These are phyloP conservation scores for Phytophthora tentaculata DNA, from an alignment of 352 stramenopile genomes.

Conservation along the genomic window DNA sequence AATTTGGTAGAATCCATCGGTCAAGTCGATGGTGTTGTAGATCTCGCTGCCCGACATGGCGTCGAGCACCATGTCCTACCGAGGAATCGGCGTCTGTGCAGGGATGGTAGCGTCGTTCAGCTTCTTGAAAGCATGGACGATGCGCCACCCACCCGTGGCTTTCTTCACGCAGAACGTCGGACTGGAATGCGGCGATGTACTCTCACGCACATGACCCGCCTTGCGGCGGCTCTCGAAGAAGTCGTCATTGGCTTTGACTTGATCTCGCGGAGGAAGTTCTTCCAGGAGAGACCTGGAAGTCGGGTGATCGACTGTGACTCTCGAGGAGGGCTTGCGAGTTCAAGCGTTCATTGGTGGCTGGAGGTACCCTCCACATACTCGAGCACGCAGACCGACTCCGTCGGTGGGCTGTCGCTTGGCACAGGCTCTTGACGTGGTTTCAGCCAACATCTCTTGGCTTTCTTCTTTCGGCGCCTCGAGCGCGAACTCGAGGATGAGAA, in stretches of 20 bases:
- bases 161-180: background rate
- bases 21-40: conserved; percentile 13
- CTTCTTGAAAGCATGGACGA: conserved; percentile 1
- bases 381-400: background rate
- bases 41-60: background rate
- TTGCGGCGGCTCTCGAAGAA: background rate
- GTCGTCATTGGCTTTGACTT: background rate
- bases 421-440: too few relatives aligned
- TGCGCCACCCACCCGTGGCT: background rate
- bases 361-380: background rate
- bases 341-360: background rate
- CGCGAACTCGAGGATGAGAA: too few relatives aligned
- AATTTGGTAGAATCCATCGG: conserved; percentile 21
- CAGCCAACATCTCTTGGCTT: too few relatives aligned
- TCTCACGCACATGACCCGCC: background rate
- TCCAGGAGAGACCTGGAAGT: background rate
- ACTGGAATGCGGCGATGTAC: background rate
- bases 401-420: background rate
- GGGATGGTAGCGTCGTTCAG: background rate
- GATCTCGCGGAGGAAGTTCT: background rate
- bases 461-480: too few relatives aligned
- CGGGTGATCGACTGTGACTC: background rate
- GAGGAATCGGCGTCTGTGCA: conserved; percentile 1
- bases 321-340: background rate
- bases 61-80: conserved; percentile 7